Evolutionary conservation across 208 protist species (phyloP).

Genomic region (Vickermania spadyakhi): DNA sequence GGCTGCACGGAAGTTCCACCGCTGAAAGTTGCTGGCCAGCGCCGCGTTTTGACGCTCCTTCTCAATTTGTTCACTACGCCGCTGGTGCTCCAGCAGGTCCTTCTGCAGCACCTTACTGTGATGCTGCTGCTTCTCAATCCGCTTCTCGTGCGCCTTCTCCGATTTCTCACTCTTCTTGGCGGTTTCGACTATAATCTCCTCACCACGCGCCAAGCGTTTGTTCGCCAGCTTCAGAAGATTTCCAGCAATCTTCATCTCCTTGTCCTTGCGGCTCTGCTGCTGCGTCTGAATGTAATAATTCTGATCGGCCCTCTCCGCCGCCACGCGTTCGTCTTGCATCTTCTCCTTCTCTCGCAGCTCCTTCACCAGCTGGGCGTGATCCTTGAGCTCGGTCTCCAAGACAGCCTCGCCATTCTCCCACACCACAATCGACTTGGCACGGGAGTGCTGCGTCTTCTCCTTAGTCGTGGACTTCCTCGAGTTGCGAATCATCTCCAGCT

Average conservation of each 20-base stretch:
- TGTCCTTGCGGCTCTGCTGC: constrained; percentile 23
- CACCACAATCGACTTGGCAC: constrained; percentile 27
- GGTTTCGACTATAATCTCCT: constrained; percentile 40
- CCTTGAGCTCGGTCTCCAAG: constrained; percentile 21
- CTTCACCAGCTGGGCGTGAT: constrained; percentile 33
- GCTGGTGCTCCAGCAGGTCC: constrained; percentile 32
- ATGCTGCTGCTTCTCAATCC: constrained; percentile 29
- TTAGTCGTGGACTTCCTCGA: constrained; percentile 21
- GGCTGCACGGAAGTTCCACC: constrained; percentile 68
- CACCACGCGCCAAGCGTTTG: constrained; percentile 30
- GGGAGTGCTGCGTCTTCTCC: constrained; percentile 22
- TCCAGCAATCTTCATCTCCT: constrained; percentile 19
- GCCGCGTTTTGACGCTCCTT: constrained; percentile 23
- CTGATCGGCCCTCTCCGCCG: constrained; percentile 32
- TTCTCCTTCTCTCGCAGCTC: constrained; percentile 44
- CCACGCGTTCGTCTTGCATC: constrained; percentile 45
- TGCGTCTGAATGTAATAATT: constrained; percentile 37
- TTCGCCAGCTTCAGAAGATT: constrained; percentile 33
- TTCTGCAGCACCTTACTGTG: constrained; percentile 20
- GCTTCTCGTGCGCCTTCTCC: constrained; percentile 22
- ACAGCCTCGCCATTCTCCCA: constrained; percentile 34
- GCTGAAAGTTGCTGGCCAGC: constrained; percentile 47
- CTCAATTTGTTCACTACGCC: constrained; percentile 34
- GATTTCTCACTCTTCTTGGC: constrained; percentile 39
- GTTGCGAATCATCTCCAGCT: constrained; percentile 32